Evolutionary conservation across 2,329 filamentous ascomycete genomes (phyloP).

Genomic region (Blastomyces parvus): DNA sequence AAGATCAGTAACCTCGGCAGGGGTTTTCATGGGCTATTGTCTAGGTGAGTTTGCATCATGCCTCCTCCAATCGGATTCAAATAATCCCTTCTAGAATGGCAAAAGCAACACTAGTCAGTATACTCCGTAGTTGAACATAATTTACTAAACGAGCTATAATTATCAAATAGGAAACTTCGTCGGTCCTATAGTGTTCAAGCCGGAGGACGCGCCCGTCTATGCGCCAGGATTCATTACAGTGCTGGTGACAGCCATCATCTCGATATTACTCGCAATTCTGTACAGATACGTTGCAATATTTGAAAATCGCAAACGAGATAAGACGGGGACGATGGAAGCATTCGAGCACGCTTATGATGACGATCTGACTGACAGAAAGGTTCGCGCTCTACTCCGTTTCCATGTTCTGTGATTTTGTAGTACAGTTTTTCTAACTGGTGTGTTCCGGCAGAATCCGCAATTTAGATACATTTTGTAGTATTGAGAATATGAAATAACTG

Average conservation of each 20-base stretch:
- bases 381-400: slow-evolving; percentile 7
- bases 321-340: slow-evolving; percentile 36
- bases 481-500: not conserved
- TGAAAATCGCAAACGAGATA: slow-evolving; percentile 38
- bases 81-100: not conserved
- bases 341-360: slow-evolving; percentile 47
- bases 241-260: slow-evolving; percentile 27
- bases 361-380: slow-evolving; percentile 40
- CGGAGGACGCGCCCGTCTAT: slow-evolving; percentile 35
- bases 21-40: slow-evolving; percentile 45
- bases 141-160: not conserved
- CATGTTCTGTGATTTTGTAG: not conserved
- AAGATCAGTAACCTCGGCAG: slow-evolving; percentile 40
- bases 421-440: not conserved
- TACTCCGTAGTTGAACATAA: not conserved
- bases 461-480: slow-evolving; percentile 6
- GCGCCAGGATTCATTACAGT: slow-evolving; percentile 34
- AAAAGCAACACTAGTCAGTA: not conserved
- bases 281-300: slow-evolving; percentile 32
- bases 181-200: slow-evolving; percentile 36
- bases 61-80: not conserved
- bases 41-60: slow-evolving; percentile 27
- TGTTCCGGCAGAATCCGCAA: slow-evolving; percentile 3
- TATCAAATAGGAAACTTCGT: slow-evolving; percentile 35
- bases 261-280: slow-evolving; percentile 24